phyloP scores from a whole-genome alignment of 495 filamentous ascomycete genomes.

The Aspergillus nidulans region DNA sequence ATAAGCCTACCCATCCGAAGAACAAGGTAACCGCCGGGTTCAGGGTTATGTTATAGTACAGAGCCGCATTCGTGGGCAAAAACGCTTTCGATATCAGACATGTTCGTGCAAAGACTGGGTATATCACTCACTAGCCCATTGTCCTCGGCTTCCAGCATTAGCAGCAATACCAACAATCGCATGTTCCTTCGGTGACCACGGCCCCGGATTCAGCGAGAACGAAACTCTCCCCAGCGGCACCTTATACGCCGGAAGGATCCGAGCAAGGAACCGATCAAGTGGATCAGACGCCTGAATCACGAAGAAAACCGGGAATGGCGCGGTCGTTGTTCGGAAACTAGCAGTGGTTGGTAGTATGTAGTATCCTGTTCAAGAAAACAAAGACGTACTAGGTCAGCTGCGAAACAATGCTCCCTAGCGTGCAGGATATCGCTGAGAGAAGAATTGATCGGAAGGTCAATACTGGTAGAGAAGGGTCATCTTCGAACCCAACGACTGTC shows the following conservation, averaged over 20 bases:
- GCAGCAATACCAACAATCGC: conserved; percentile 37
- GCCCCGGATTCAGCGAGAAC: conserved; percentile 53
- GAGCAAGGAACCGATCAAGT: conserved; percentile 49
- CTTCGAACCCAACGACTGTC: conserved; percentile 47
- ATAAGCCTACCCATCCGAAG: conserved; percentile 53
- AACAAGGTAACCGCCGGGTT: conserved; percentile 49
- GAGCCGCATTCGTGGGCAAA: not conserved
- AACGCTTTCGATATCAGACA: not conserved
- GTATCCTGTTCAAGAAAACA: not conserved
- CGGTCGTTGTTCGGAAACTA: conserved; percentile 47
- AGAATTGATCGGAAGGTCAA: conserved; percentile 56
- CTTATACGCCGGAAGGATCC: conserved; percentile 41
- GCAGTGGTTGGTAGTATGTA: not conserved
- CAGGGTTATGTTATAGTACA: conserved; percentile 45
- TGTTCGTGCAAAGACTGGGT: too few species aligned
- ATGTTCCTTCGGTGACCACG: conserved; percentile 56
- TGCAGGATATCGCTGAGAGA: conserved; percentile 47
- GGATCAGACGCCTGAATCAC: conserved; percentile 55
- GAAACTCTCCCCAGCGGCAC: conserved; percentile 41
- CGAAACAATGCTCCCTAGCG: conserved; percentile 50
- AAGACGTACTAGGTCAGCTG: conserved; percentile 38
- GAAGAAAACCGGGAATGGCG: conserved; percentile 55
- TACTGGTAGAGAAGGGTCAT: conserved; percentile 48
- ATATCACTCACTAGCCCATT: not conserved
- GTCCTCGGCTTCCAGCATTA: not conserved